These are phyloP conservation scores for Aciculosporium take DNA, from an alignment of 2,329 filamentous ascomycete genomes.

Conservation along the genomic window DNA sequence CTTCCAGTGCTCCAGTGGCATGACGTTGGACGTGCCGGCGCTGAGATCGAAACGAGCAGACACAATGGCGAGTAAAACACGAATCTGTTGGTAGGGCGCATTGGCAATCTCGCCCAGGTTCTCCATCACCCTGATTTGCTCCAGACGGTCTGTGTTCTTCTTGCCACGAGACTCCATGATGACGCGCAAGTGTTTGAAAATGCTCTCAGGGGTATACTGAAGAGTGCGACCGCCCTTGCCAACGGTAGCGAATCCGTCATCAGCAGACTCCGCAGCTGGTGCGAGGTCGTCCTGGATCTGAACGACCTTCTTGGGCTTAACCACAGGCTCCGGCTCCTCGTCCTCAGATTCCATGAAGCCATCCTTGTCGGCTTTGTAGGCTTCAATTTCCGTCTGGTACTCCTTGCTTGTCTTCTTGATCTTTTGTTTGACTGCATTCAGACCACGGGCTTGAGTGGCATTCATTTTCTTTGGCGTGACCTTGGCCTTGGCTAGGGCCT, in stretches of 20 bases:
- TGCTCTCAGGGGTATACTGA: constrained; percentile 90
- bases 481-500: constrained; percentile 91
- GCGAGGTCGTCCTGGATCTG: constrained; percentile 30
- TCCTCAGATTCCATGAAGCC: constrained; percentile 76
- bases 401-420: constrained; percentile 99
- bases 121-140: constrained; percentile 97
- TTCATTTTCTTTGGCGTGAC: constrained; percentile 98
- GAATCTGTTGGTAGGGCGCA: constrained; percentile 86
- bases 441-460: constrained; percentile 78
- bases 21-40: constrained; percentile 60
- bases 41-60: constrained; percentile 91
- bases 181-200: constrained; percentile 86
- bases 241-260: constrained; percentile 80
- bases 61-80: constrained; percentile 79
- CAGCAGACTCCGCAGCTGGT: constrained; percentile 45
- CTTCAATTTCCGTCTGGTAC: constrained; percentile 73
- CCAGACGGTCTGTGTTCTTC: constrained; percentile 91
- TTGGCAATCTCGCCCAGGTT: constrained; percentile 79
- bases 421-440: constrained; percentile 95
- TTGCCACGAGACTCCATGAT: constrained; percentile 95
- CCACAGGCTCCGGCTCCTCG: constrained; percentile 48
- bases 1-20: constrained; percentile 97
- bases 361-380: constrained; percentile 74
- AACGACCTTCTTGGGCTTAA: constrained; percentile 27
- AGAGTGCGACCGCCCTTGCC: constrained; percentile 79